Evolutionary conservation across 306 rosid species (phyloP).

Genomic region (Lathyrus tuberosus): DNA sequence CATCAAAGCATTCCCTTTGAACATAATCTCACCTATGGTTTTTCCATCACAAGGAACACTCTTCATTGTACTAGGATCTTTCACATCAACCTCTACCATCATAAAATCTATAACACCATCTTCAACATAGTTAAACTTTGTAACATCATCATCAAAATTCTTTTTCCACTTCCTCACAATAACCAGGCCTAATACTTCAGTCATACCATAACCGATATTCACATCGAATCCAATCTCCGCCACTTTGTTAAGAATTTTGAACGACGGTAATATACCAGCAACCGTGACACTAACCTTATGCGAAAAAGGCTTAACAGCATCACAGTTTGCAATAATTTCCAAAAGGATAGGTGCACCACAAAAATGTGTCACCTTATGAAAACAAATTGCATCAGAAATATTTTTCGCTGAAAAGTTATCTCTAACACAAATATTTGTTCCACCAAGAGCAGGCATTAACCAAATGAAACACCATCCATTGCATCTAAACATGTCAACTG

Average conservation of each 20-base stretch:
- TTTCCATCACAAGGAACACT: conserved; percentile 65
- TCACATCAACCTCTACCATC: conserved; percentile 68
- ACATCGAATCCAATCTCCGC: conserved; percentile 63
- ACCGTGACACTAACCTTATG: conserved; percentile 61
- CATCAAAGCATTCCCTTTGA: conserved; percentile 70
- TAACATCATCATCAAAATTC: conserved; percentile 33
- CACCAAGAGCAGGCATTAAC: conserved; percentile 82
- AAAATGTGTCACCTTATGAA: conserved; percentile 67
- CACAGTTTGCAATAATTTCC: conserved; percentile 50
- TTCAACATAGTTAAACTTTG: conserved; percentile 35
- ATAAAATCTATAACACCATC: conserved; percentile 37
- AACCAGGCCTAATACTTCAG: conserved; percentile 76
- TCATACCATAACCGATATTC: conserved; percentile 88
- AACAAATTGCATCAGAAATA: conserved; percentile 56
- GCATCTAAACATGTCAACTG: conserved; percentile 95
- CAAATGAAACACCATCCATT: conserved; percentile 89
- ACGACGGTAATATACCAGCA: conserved; percentile 70
- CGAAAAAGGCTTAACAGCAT: conserved; percentile 29
- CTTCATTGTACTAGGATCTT: conserved; percentile 61
- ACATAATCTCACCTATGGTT: conserved; percentile 80
- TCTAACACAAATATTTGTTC: conserved; percentile 67
- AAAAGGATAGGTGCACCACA: conserved; percentile 75
- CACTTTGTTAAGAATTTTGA: conserved; percentile 49
- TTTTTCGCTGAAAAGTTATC: conserved; percentile 46
- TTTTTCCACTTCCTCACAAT: conserved; percentile 58